phyloP scores from a whole-genome alignment of 345 rosid genomes.

The Salix dunnii region DNA sequence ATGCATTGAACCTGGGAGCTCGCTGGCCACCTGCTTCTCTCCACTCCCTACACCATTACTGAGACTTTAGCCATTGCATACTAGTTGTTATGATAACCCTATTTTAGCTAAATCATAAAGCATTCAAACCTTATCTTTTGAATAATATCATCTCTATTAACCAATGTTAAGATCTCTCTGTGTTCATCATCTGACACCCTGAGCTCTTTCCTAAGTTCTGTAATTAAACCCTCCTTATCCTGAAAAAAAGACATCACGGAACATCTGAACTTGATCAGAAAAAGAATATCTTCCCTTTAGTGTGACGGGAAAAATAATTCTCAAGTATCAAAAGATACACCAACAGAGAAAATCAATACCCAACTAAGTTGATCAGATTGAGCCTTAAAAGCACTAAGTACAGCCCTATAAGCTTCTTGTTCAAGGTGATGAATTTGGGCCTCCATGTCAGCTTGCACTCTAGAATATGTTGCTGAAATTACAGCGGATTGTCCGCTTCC shows the following conservation, averaged over 20 bases:
- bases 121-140: constrained; percentile 65
- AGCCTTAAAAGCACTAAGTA: constrained; percentile 94
- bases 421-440: constrained; percentile 86
- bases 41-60: constrained; percentile 65
- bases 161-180: constrained; percentile 76
- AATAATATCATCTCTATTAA: constrained; percentile 80
- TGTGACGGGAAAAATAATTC: neutral
- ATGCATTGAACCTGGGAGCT: constrained; percentile 45
- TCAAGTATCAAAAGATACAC: neutral
- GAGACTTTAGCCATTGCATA: constrained; percentile 2
- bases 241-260: constrained; percentile 20
- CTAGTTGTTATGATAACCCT: constrained; percentile 4
- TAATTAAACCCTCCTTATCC: constrained; percentile 94
- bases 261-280: constrained; percentile 2
- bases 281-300: neutral
- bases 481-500: constrained; percentile 40
- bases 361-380: constrained; percentile 97
- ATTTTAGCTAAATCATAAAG: constrained; percentile 16
- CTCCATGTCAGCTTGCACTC: constrained; percentile 61
- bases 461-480: constrained; percentile 37
- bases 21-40: constrained; percentile 72
- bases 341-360: constrained; percentile 45
- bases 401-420: constrained; percentile 94
- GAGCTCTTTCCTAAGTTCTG: constrained; percentile 89
- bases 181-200: constrained; percentile 97